phyloP scores from a whole-genome alignment of 1,284 basidiomycete species.

The Malassezia furfur region DNA sequence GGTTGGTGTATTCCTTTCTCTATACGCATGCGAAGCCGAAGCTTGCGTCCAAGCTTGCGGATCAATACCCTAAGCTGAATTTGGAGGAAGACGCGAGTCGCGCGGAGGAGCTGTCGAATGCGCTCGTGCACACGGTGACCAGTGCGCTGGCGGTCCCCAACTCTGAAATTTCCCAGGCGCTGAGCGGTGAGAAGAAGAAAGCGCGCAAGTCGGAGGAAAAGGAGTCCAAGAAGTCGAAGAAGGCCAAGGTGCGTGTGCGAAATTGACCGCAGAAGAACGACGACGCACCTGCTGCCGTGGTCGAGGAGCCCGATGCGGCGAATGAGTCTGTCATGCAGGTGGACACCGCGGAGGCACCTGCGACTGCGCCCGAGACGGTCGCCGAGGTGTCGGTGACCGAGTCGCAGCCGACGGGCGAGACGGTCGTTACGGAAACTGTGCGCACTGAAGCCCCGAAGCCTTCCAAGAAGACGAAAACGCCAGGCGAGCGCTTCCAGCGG shows the following conservation, averaged over 20 bases:
- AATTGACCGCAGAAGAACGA: background rate
- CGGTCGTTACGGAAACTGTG: background rate
- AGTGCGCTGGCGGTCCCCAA: background rate
- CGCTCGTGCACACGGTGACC: slow-evolving; percentile 6
- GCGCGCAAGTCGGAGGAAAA: background rate
- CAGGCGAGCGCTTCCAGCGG: slow-evolving; percentile 58
- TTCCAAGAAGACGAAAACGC: slow-evolving; percentile 4
- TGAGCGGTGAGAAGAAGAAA: background rate
- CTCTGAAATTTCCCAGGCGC: background rate
- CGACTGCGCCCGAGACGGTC: background rate
- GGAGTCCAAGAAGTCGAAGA: slow-evolving; percentile 1
- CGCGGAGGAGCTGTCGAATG: slow-evolving; percentile 10
- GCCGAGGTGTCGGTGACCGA: background rate
- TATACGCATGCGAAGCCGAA: slow-evolving; percentile 8
- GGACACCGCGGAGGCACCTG: background rate
- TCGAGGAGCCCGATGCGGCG: background rate
- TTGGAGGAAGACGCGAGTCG: background rate
- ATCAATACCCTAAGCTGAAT: slow-evolving; percentile 5
- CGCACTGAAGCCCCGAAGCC: background rate
- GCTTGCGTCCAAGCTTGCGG: slow-evolving; percentile 13
- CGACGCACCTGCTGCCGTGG: background rate
- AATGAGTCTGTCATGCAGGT: background rate
- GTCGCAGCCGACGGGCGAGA: background rate
- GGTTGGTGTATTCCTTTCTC: slow-evolving; percentile 12
- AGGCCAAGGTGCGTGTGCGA: background rate